These are phyloP conservation scores for Helichrysum umbraculigerum DNA, from an alignment of 129 eudicot species.

Conservation along the genomic window DNA sequence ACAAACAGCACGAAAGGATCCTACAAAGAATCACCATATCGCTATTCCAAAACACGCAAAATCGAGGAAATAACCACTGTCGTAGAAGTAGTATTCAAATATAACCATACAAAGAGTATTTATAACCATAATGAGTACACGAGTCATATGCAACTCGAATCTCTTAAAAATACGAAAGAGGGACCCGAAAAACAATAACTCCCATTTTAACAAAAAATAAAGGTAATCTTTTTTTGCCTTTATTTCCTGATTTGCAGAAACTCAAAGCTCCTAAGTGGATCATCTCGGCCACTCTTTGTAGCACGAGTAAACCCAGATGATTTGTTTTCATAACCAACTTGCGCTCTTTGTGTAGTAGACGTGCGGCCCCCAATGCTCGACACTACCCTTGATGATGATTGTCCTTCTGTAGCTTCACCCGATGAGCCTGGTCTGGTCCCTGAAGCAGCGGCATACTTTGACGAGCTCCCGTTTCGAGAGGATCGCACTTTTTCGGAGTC, in stretches of 20 bases:
- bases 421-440: conserved; percentile 69
- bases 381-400: conserved; percentile 38
- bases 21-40: background rate
- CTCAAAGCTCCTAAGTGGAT: conserved; percentile 93
- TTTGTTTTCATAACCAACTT: conserved; percentile 54
- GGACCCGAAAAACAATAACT: conserved; percentile 21
- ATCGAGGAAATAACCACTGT: conserved; percentile 5
- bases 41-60: conserved; percentile 1
- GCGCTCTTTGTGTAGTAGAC: conserved; percentile 63
- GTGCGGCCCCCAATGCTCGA: conserved; percentile 61
- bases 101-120: conserved; percentile 26
- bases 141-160: conserved; percentile 16
- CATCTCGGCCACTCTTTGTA: conserved; percentile 59
- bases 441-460: conserved; percentile 54
- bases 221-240: conserved; percentile 22
- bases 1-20: background rate
- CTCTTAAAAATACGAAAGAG: background rate
- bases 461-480: conserved; percentile 68
- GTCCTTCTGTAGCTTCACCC: conserved; percentile 61
- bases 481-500: conserved; percentile 66
- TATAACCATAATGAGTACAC: conserved; percentile 22
- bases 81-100: conserved; percentile 27
- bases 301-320: conserved; percentile 59
- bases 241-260: conserved; percentile 84
- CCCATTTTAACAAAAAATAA: conserved; percentile 3